A percentile compares a stretch with the other conserved stretches of the same genome.
Conservation (phyloP, 441 rosid genomes). For the Metrosideros polymorpha region DNA sequence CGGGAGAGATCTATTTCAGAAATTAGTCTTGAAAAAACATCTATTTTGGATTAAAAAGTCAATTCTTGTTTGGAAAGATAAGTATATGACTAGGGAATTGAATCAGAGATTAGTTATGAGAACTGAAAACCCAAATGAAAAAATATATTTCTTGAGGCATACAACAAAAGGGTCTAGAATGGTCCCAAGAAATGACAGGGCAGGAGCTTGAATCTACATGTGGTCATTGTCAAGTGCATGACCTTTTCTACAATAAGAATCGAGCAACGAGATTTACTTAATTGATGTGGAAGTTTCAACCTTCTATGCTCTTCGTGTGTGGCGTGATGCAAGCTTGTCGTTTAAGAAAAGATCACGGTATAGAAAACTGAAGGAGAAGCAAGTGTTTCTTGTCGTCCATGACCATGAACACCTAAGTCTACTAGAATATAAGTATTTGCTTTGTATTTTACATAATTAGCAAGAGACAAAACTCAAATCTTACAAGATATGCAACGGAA, state of each 20-base stretch:
- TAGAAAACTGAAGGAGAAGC: not conserved
- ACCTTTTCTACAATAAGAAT: not conserved
- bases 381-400: not conserved
- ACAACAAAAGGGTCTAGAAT: not conserved
- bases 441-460: not conserved
- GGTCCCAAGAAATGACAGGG: not conserved
- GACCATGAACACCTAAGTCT: not conserved
- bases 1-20: not conserved
- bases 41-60: not conserved
- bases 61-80: no score
- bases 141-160: not conserved
- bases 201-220: not conserved
- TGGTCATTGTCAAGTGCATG: not conserved
- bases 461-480: not conserved
- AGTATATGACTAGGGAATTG: rapidly evolving
- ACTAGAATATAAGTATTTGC: not conserved
- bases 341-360: not conserved
- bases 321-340: not conserved
- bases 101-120: not conserved
- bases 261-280: not conserved
- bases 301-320: not conserved
- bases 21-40: not conserved
- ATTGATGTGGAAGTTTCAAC: not conserved
- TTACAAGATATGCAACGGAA: not conserved
- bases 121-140: not conserved